Evolutionary conservation across 768 basidiomycete species (phyloP).

Genomic region (Mycena venus): DNA sequence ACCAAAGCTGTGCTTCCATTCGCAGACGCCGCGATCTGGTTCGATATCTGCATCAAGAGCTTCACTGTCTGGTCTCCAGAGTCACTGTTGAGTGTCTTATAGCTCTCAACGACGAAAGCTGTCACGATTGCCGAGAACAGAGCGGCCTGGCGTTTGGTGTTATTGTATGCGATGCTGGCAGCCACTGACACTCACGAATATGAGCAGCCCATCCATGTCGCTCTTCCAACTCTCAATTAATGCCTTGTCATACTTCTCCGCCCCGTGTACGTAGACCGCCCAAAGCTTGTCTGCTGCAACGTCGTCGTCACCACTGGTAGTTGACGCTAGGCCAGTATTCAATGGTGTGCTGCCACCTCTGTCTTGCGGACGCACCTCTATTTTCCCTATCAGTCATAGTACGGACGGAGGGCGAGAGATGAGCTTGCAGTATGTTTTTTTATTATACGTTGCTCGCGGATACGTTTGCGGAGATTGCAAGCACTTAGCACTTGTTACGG

Average conservation of each 20-base stretch:
- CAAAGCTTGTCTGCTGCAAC: background rate
- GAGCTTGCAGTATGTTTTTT: too few relatives aligned
- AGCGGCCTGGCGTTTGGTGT: constrained; percentile 31
- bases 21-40: background rate
- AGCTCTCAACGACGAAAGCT: constrained; percentile 41
- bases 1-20: background rate
- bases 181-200: constrained; percentile 13
- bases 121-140: constrained; percentile 41
- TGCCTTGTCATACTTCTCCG: background rate
- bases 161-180: background rate
- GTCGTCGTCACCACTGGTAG: background rate
- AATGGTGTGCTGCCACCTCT: too few relatives aligned
- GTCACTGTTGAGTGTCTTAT: constrained; percentile 35
- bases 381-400: too few relatives aligned
- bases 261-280: background rate
- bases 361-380: too few relatives aligned
- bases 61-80: constrained; percentile 21
- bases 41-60: constrained; percentile 4
- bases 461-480: too few relatives aligned
- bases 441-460: too few relatives aligned
- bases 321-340: background rate
- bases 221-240: constrained; percentile 23
- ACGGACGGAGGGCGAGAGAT: too few relatives aligned
- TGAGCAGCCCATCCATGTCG: constrained; percentile 24
- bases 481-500: too few relatives aligned